Evolutionary conservation across 805 yeast species (phyloP).

Genomic region (Candida caryicola): DNA sequence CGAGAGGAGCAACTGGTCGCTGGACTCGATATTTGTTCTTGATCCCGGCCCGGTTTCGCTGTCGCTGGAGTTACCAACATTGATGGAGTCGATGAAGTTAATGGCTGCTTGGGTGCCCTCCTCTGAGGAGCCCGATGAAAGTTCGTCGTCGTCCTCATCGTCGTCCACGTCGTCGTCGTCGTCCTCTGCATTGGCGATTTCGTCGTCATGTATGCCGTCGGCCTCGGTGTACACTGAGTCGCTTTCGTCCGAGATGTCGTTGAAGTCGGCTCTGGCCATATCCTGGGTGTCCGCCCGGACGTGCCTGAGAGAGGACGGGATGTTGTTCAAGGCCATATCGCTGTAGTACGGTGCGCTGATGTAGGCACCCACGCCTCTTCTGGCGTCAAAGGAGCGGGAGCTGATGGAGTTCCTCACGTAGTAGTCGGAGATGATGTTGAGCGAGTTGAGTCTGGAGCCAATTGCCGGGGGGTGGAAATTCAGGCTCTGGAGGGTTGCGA

Average conservation of each 20-base stretch:
- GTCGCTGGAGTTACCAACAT: conserved; percentile 4
- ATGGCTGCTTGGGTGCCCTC: conserved; percentile 6
- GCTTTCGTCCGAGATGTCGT: conserved; percentile 1
- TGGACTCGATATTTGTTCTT: neutral
- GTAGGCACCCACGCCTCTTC: neutral
- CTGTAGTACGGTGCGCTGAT: neutral
- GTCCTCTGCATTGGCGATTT: conserved; percentile 6
- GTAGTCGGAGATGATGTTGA: conserved; percentile 13
- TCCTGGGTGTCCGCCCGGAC: conserved; percentile 2
- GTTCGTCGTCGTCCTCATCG: conserved; percentile 9
- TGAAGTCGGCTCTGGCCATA: neutral
- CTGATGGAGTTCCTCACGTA: conserved; percentile 7
- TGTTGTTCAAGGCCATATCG: conserved; percentile 6
- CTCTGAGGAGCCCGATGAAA: conserved; percentile 1
- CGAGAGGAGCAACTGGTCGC: conserved; percentile 22
- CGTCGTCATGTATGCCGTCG: conserved; percentile 7
- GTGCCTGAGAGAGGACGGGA: conserved; percentile 9
- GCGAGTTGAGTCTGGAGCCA: conserved; percentile 10
- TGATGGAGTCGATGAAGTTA: conserved; percentile 8
- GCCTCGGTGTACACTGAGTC: conserved; percentile 5
- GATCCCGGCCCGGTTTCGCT: conserved; percentile 2
- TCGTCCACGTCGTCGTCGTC: conserved; percentile 8
- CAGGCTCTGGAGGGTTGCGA: neutral
- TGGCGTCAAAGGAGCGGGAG: neutral
- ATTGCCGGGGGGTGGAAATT: conserved; percentile 1